These are phyloP conservation scores for Fusarium sp. DNA, from an alignment of 2,329 filamentous ascomycete species.

Conservation along the genomic window DNA sequence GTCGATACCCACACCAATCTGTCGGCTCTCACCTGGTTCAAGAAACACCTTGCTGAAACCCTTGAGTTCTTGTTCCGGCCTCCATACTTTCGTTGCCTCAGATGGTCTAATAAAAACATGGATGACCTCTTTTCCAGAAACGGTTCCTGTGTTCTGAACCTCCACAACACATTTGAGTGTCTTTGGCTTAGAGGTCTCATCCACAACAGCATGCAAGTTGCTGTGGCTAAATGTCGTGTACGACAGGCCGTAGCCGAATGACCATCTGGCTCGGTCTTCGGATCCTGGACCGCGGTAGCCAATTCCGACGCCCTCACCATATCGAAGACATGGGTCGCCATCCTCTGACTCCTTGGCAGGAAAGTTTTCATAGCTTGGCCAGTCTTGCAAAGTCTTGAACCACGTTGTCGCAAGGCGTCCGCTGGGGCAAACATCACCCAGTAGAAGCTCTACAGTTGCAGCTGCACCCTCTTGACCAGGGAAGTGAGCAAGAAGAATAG, in stretches of 20 bases:
- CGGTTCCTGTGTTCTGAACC: constrained; percentile 14
- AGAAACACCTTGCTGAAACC: constrained; percentile 25
- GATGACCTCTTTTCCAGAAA: constrained; percentile 27
- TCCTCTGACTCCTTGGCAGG: constrained; percentile 7
- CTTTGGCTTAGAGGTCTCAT: not conserved
- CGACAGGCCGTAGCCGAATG: constrained; percentile 30
- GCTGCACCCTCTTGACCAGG: constrained; percentile 33
- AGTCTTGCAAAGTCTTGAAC: constrained; percentile 34
- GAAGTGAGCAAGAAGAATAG: constrained; percentile 29
- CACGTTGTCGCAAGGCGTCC: constrained; percentile 30
- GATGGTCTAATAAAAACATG: constrained; percentile 16
- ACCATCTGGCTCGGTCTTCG: constrained; percentile 1
- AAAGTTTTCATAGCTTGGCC: constrained; percentile 26
- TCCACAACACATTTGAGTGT: not conserved
- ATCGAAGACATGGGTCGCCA: constrained; percentile 13
- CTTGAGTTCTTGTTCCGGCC: constrained; percentile 28
- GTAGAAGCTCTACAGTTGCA: constrained; percentile 20
- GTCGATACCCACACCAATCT: constrained; percentile 14
- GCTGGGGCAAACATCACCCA: constrained; percentile 21
- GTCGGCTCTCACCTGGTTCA: not conserved
- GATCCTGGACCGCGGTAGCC: constrained; percentile 23
- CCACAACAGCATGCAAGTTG: constrained; percentile 12
- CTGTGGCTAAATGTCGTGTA: constrained; percentile 22
- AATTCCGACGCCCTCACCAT: constrained; percentile 26
- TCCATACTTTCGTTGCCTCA: constrained; percentile 9